phyloP scores from a whole-genome alignment of 495 filamentous ascomycete genomes.

The Tuber microsphaerosporum region DNA sequence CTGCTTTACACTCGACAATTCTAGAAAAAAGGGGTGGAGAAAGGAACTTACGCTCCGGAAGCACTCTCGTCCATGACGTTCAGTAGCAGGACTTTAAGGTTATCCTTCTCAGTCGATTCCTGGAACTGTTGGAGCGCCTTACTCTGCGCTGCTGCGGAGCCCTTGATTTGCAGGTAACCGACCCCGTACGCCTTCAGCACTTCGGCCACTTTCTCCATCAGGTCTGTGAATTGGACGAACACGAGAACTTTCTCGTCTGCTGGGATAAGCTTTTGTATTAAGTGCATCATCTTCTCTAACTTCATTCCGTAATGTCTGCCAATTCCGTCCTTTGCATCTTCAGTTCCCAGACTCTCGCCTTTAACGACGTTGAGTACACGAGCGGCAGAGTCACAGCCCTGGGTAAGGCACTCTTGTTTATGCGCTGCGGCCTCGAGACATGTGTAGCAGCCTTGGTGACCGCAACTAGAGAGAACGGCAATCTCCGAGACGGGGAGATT shows the following conservation, averaged over 20 bases:
- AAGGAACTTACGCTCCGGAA: conserved; percentile 58
- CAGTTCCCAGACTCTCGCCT: conserved; percentile 41
- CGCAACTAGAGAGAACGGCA: conserved; percentile 49
- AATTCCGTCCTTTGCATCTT: conserved; percentile 36
- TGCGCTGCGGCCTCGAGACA: conserved; percentile 43
- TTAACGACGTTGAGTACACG: conserved; percentile 43
- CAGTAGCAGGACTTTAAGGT: conserved; percentile 57
- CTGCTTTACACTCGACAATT: background rate
- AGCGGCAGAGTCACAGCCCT: conserved; percentile 35
- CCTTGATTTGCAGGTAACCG: conserved; percentile 31
- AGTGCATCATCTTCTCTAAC: conserved; percentile 46
- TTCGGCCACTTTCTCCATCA: conserved; percentile 43
- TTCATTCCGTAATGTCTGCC: conserved; percentile 46
- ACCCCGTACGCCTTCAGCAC: conserved; percentile 36
- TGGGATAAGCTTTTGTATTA: conserved; percentile 45
- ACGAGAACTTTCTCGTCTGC: conserved; percentile 48
- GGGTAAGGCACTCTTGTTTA: conserved; percentile 34
- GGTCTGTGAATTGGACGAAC: conserved; percentile 50
- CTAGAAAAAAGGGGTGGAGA: background rate
- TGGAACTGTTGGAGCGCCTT: conserved; percentile 48
- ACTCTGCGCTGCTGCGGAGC: conserved; percentile 23
- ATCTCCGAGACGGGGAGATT: conserved; percentile 34
- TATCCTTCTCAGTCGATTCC: conserved; percentile 30
- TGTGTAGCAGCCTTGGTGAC: conserved; percentile 48
- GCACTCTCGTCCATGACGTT: conserved; percentile 58